phyloP scores from a whole-genome alignment of 345 rosid genomes.

The Hevea brasiliensis region DNA sequence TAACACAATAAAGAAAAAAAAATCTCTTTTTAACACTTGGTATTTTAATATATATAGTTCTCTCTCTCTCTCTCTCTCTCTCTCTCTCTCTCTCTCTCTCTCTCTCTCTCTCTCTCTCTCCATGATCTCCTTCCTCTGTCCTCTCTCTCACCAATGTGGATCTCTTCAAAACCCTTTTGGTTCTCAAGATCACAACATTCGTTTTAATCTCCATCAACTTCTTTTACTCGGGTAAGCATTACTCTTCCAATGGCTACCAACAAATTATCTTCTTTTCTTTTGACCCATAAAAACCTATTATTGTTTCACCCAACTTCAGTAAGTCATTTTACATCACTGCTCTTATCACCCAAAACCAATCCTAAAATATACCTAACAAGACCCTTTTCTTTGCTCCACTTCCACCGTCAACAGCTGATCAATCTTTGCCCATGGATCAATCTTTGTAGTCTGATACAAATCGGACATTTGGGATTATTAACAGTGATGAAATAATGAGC shows the following conservation, averaged over 20 bases:
- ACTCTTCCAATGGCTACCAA: conserved; percentile 56
- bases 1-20: too few relatives aligned
- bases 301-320: conserved; percentile 60
- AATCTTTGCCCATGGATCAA: conserved; percentile 28
- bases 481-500: conserved; percentile 78
- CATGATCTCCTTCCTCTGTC: too few relatives aligned
- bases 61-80: too few relatives aligned
- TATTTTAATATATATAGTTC: too few relatives aligned
- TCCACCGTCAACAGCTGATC: not conserved
- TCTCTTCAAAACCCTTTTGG: conserved; percentile 39
- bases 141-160: conserved; percentile 32
- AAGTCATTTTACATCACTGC: conserved; percentile 46
- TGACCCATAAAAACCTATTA: conserved; percentile 39
- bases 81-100: too few relatives aligned
- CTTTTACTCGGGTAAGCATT: conserved; percentile 87
- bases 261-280: conserved; percentile 84
- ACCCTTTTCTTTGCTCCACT: conserved; percentile 4
- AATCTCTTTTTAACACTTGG: too few relatives aligned
- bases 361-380: conserved; percentile 11
- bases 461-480: conserved; percentile 65
- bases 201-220: conserved; percentile 54
- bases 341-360: conserved; percentile 38
- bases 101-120: too few relatives aligned
- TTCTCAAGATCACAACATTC: conserved; percentile 50
- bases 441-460: conserved; percentile 44